These are phyloP conservation scores for Diplotaxis tenuifolia DNA, from an alignment of 345 rosid species.

Conservation along the genomic window DNA sequence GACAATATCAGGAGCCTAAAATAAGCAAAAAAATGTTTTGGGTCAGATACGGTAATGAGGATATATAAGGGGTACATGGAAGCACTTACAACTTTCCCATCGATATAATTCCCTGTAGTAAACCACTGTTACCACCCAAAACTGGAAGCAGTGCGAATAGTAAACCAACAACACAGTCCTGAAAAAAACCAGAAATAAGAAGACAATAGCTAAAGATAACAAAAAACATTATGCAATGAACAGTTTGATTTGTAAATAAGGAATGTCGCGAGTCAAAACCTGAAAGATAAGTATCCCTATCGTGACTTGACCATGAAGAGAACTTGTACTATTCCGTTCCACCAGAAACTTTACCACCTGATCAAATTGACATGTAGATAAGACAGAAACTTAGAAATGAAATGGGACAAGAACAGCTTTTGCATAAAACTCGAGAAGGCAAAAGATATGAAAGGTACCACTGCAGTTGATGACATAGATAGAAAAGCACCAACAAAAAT, in stretches of 20 bases:
- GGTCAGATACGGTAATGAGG: too few species aligned
- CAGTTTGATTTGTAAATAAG: not conserved
- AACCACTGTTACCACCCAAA: slow-evolving; percentile 92
- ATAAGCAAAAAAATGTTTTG: slow-evolving; percentile 9
- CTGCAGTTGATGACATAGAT: slow-evolving; percentile 98
- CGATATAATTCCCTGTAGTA: slow-evolving; percentile 74
- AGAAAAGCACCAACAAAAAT: slow-evolving; percentile 91
- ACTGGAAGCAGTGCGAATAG: slow-evolving; percentile 92
- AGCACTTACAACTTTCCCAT: slow-evolving; percentile 97
- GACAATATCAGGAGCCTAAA: slow-evolving; percentile 80
- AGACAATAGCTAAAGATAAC: slow-evolving; percentile 23
- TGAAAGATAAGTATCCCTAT: slow-evolving; percentile 96
- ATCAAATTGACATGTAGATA: slow-evolving; percentile 23
- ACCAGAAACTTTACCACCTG: slow-evolving; percentile 95
- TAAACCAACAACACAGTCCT: slow-evolving; percentile 46
- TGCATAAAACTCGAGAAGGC: not conserved
- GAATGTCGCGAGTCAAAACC: slow-evolving; percentile 44
- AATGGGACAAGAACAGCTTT: not conserved
- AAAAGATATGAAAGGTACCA: slow-evolving; percentile 58
- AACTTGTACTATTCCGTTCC: slow-evolving; percentile 66
- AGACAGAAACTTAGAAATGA: slow-evolving; percentile 13
- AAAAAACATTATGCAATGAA: slow-evolving; percentile 5
- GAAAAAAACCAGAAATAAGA: slow-evolving; percentile 24
- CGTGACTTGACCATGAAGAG: slow-evolving; percentile 96
- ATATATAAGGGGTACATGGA: too few species aligned